Base-by-base conservation (phyloP, 768 basidiomycete species). In the Suillus weaverae region DNA sequence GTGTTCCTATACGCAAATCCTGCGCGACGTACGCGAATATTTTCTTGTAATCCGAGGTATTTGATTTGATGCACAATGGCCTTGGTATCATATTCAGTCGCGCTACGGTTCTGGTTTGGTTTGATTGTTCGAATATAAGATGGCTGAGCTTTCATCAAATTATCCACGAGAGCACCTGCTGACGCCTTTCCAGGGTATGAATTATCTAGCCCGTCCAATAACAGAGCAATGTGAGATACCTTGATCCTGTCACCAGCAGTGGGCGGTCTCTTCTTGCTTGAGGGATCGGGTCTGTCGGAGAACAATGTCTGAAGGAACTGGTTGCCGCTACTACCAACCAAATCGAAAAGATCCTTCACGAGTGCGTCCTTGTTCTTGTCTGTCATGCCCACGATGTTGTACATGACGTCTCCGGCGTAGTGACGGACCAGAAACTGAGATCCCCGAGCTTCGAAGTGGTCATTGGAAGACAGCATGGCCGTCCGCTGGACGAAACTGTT, bases 351-450 rank as follows among this genome's bases (percentile, higher is more conserved):
- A 73, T 99, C 97, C 76, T 98, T 99, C 78, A 95, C 85, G 60
- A 99, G 83, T 1, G 94, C 88, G 72, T 99, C 97, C 84, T 99
- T 99, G 83, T 99, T 99, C 85, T 99, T 99, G 79, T 99, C 97
- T 18, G 97, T 99, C 97, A 99, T 99, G 3, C 97, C 97, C 8
- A 91, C 75, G 14, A 99, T 89, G 67, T 96, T 97, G 81, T 99
- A 99, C 87, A 95, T 92, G 67, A 99, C 97, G 72, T 99, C 97
- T 70, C 97, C 97, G 22, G 97, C 97, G 73, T 99, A 99, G 74
- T 99, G 97, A 72, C 88, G 90, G 67, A 99, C 91, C 60, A 99
- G 78, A 81, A 99, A 99, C 74, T 99, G 95, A 16, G 89, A 79
- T 14, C 97, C 97, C 56, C 97, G 92, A 16, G 93, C 81, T 73